Evolutionary conservation across 768 basidiomycete species (phyloP), one percentile per base, ranked within the genome.

Genomic region (Lactifluus volemus): DNA sequence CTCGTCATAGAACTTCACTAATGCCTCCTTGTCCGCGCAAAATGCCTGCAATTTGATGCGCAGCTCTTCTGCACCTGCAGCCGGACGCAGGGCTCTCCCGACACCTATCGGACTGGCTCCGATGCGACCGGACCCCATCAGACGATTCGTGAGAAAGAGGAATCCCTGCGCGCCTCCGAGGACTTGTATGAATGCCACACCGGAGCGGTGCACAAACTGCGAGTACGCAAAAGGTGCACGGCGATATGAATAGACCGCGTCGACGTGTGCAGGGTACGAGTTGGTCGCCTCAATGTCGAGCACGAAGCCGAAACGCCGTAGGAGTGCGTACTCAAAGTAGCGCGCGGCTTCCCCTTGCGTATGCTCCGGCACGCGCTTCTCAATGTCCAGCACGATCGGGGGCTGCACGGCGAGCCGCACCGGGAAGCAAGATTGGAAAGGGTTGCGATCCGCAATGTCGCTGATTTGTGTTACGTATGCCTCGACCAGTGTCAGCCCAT

Each of bases 381-480:
- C 84, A 4, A 90, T 72, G 64, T 89, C 84, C 12, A 81, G 78
- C 7, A 89, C 76, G 19, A 80, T 68, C 0, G 94, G 94, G 3
- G 93, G 92, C 0, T 84, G 78, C 4, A 92, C 70, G 0, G 81
- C 84, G n/a, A 96, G 81, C 1, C 81, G 81, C 52, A 98, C 81
- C 2, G 92, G 89, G 71, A 84, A 89, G 67, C 92, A 92, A 4
- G 90, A 89, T 65, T 98, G 92, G 74, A 96, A 98, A 1, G 93
- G 86, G 66, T 92, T 96, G 63, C 86, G 84, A 30, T 84, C 80
- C 36, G 85, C 82, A 63, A 97, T 86, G 68, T 94, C 92, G 71
- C 84, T 81, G 70, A 98, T 93, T 70, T 94, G 92, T 39, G 86
- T 86, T 30, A 97, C 92, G 65, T 93, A 94, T 0, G 91, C 91